Conservation (phyloP, 2,329 filamentous ascomycete genomes). For the Fusarium nurragi region DNA sequence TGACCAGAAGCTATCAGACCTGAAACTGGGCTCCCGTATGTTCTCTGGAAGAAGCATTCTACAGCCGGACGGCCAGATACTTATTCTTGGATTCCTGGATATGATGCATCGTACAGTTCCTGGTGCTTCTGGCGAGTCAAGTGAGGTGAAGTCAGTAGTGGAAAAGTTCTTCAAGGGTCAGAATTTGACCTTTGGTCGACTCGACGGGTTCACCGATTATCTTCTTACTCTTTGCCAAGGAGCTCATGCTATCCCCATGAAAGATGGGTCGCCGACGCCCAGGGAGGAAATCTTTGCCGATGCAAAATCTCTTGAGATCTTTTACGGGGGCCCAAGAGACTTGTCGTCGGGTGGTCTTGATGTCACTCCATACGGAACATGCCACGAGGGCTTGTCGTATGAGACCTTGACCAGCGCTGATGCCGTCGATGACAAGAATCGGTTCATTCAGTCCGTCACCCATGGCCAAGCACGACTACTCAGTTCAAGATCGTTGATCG, state of each 20-base stretch:
- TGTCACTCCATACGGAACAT: not conserved
- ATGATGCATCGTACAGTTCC: not conserved
- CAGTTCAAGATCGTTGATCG: not conserved
- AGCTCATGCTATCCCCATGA: not conserved
- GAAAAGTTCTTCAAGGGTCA: not conserved
- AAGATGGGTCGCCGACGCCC: not conserved
- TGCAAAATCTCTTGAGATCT: not conserved
- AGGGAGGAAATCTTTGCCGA: not conserved
- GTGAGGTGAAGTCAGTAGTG: not conserved
- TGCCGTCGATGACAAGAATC: not conserved
- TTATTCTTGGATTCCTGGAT: not conserved
- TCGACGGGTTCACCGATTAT: not conserved
- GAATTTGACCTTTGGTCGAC: not conserved
- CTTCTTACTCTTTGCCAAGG: not conserved
- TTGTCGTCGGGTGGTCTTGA: not conserved
- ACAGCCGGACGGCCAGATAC: not conserved
- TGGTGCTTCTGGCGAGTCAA: not conserved
- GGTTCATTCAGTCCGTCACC: not conserved
- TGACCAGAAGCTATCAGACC: not conserved
- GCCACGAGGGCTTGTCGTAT: not conserved
- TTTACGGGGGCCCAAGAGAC: not conserved
- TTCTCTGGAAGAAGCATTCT: not conserved
- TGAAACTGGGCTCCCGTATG: not conserved
- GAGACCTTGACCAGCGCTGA: not conserved
- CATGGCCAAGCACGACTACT: not conserved